Conservation (phyloP, 2,329 filamentous ascomycete genomes). For the Cytospora paraplurivora region DNA sequence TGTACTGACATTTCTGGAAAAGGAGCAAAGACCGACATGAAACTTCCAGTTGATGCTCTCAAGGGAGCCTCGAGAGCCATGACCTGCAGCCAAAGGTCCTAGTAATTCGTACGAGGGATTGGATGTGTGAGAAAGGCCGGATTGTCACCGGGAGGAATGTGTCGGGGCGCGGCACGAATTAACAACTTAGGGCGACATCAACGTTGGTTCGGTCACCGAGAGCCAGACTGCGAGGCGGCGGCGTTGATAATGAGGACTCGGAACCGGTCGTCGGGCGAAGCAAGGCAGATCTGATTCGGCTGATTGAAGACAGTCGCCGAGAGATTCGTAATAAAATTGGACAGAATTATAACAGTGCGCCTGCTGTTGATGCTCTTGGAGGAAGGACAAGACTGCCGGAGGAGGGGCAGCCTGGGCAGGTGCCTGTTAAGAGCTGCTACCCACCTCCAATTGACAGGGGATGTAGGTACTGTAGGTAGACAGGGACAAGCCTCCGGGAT, state of each 20-base stretch:
- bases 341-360: constrained; percentile 20
- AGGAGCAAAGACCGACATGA: constrained; percentile 56
- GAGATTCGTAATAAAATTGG: constrained; percentile 11
- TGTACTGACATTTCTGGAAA: constrained; percentile 58
- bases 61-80: constrained; percentile 67
- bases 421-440: constrained; percentile 25
- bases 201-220: constrained; percentile 18
- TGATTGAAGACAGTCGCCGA: constrained; percentile 11
- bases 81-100: constrained; percentile 30
- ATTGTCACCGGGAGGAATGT: constrained; percentile 1
- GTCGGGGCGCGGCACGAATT: constrained; percentile 9
- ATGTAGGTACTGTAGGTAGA: constrained; percentile 11
- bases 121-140: constrained; percentile 1
- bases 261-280: constrained; percentile 20
- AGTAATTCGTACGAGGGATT: background rate
- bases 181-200: constrained; percentile 13
- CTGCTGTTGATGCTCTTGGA: constrained; percentile 12
- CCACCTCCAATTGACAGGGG: constrained; percentile 4
- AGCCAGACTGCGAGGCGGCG: constrained; percentile 12
- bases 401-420: constrained; percentile 23
- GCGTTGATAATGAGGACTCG: constrained; percentile 12
- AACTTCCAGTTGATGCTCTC: constrained; percentile 61
- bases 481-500: constrained; percentile 28
- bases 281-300: constrained; percentile 21
- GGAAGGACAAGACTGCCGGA: constrained; percentile 12